Evolutionary conservation across 108 stramenopile species (phyloP).

Genomic region (Discostella stelligeroides): DNA sequence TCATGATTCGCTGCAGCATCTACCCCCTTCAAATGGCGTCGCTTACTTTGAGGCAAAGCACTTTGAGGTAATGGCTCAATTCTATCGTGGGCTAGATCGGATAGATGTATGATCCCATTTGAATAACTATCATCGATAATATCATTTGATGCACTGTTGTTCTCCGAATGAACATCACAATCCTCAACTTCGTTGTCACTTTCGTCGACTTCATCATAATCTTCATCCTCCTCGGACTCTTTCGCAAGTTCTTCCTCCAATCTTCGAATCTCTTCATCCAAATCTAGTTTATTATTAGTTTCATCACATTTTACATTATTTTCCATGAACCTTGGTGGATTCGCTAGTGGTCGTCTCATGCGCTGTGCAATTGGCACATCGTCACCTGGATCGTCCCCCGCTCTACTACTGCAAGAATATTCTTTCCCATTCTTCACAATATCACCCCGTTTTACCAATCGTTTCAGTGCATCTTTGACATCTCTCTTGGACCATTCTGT

Average conservation of each 20-base stretch:
- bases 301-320: background rate
- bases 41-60: constrained; percentile 50
- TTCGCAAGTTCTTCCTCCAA: constrained; percentile 76
- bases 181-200: constrained; percentile 34
- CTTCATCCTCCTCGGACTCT: constrained; percentile 25
- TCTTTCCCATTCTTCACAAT: constrained; percentile 54
- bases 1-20: constrained; percentile 7
- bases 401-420: constrained; percentile 13
- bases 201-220: constrained; percentile 32
- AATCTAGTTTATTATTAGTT: constrained; percentile 44
- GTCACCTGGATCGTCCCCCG: constrained; percentile 14
- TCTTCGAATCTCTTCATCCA: constrained; percentile 80
- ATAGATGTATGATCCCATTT: constrained; percentile 61
- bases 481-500: constrained; percentile 36
- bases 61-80: constrained; percentile 63
- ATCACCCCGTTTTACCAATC: constrained; percentile 39
- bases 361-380: constrained; percentile 62
- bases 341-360: constrained; percentile 29
- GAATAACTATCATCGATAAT: background rate
- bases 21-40: constrained; percentile 21
- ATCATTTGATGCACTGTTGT: constrained; percentile 10
- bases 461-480: constrained; percentile 49
- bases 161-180: constrained; percentile 6
- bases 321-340: constrained; percentile 1
- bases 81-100: constrained; percentile 60